These are phyloP conservation scores for Dactylellina sp. DNA, from an alignment of 2,329 filamentous ascomycete species.

Conservation along the genomic window DNA sequence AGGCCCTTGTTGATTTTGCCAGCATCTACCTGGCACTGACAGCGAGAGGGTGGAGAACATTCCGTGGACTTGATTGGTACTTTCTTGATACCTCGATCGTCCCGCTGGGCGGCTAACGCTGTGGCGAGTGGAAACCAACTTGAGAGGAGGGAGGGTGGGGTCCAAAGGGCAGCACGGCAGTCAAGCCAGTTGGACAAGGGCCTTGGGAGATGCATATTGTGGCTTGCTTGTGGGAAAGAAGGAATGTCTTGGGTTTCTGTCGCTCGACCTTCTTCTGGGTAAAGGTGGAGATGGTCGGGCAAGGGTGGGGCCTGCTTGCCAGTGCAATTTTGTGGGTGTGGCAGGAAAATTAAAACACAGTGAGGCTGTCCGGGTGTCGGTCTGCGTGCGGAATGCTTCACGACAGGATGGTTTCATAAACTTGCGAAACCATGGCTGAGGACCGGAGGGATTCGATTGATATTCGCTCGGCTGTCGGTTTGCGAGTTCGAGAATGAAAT, in stretches of 20 bases:
- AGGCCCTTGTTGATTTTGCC: not conserved
- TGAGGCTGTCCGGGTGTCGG: constrained; percentile 27
- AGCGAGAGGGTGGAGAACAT: constrained; percentile 10
- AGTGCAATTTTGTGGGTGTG: constrained; percentile 22
- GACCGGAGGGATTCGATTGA: not conserved
- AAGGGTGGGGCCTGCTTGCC: constrained; percentile 15
- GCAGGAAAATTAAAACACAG: constrained; percentile 6
- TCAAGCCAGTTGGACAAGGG: constrained; percentile 57
- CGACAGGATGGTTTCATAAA: not conserved
- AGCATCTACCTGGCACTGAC: constrained; percentile 11
- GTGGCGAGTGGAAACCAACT: constrained; percentile 47
- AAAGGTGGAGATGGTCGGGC: constrained; percentile 46
- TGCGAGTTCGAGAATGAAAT: not conserved
- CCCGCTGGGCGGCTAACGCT: constrained; percentile 52
- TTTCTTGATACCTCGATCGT: constrained; percentile 39
- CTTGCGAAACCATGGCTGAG: too few species aligned
- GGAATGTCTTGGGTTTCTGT: constrained; percentile 31
- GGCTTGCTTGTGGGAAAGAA: constrained; percentile 39
- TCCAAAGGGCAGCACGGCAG: constrained; percentile 46
- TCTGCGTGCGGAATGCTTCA: not conserved
- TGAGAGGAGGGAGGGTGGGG: constrained; percentile 20
- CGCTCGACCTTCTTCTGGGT: constrained; percentile 47
- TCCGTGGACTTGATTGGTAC: constrained; percentile 49
- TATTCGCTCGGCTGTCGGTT: not conserved
- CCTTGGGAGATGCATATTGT: constrained; percentile 33